These are phyloP conservation scores for Cystobasidium slooffiae DNA, from an alignment of 1,284 basidiomycete genomes.

Conservation along the genomic window DNA sequence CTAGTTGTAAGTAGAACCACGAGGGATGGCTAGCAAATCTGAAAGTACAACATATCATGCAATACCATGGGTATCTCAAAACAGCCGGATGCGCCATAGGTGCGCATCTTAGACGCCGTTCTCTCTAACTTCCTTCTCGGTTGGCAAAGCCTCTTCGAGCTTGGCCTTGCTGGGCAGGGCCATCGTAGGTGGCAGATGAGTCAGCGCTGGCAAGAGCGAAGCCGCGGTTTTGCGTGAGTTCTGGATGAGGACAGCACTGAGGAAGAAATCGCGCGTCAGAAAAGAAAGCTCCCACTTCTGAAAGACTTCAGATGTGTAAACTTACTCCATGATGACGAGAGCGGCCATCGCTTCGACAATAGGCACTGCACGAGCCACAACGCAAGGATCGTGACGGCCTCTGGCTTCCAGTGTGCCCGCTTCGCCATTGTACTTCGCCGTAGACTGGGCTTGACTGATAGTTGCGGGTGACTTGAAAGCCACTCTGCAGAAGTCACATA, in stretches of 20 bases:
- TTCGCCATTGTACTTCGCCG: slow-evolving; percentile 90
- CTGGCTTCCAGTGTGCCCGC: slow-evolving; percentile 83
- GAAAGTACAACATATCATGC: background rate
- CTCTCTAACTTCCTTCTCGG: slow-evolving; percentile 33
- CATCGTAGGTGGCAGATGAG: slow-evolving; percentile 80
- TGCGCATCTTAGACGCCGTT: slow-evolving; percentile 12
- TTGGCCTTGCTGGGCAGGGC: slow-evolving; percentile 35
- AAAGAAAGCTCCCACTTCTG: background rate
- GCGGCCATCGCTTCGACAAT: slow-evolving; percentile 99
- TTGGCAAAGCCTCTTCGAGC: slow-evolving; percentile 35
- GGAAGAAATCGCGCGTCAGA: slow-evolving; percentile 4
- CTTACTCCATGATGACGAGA: slow-evolving; percentile 87
- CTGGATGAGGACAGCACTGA: slow-evolving; percentile 76
- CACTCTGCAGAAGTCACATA: slow-evolving; percentile 63
- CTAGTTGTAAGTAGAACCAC: no score
- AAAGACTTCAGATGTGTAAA: slow-evolving; percentile 32
- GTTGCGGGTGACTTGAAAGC: slow-evolving; percentile 99
- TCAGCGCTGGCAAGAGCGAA: slow-evolving; percentile 71
- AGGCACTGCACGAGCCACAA: slow-evolving; percentile 93
- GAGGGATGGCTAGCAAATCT: no score
- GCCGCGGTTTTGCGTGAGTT: slow-evolving; percentile 74
- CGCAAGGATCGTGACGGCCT: slow-evolving; percentile 81
- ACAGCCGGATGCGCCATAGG: background rate
- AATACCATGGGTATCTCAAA: background rate
- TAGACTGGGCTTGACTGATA: slow-evolving; percentile 88